These are phyloP conservation scores for Zizania latifolia DNA, from an alignment of 176 grass and related monocot genomes.

Conservation along the genomic window DNA sequence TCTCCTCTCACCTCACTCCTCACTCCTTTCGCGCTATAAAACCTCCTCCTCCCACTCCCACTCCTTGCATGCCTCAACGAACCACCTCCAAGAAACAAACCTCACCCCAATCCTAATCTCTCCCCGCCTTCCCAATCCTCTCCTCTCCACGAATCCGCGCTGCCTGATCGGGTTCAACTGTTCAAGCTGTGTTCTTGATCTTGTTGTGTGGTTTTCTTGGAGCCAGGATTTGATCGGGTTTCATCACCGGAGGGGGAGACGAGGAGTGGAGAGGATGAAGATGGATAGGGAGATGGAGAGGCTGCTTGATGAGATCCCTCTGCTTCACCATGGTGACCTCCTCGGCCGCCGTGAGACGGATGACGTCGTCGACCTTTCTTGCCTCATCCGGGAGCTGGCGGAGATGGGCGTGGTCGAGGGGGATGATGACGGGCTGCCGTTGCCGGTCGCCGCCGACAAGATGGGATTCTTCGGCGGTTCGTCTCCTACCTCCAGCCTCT, in stretches of 20 bases:
- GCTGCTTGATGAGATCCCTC: slow-evolving; percentile 67
- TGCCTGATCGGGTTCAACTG: not conserved
- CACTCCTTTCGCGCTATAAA: slow-evolving; percentile 44
- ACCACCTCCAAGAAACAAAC: slow-evolving; percentile 39
- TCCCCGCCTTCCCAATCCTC: not conserved
- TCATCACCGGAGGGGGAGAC: not conserved
- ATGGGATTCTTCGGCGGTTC: not conserved
- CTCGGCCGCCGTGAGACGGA: not conserved
- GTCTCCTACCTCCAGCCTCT: slow-evolving; percentile 15
- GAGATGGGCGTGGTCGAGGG: slow-evolving; percentile 34
- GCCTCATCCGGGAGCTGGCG: slow-evolving; percentile 33
- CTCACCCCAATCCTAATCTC: slow-evolving; percentile 7
- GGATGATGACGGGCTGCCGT: not conserved
- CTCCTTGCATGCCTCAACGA: slow-evolving; percentile 57
- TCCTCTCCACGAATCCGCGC: too few relatives aligned
- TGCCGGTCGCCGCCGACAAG: not conserved
- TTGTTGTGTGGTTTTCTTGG: not conserved
- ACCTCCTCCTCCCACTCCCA: slow-evolving; percentile 9
- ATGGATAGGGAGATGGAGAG: slow-evolving; percentile 77
- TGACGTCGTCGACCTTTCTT: slow-evolving; percentile 3
- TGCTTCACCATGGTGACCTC: slow-evolving; percentile 34
- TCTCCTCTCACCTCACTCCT: slow-evolving; percentile 23
- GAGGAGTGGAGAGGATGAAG: slow-evolving; percentile 23
- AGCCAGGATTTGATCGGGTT: not conserved
- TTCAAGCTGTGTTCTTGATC: not conserved